These are phyloP conservation scores for Tephrocybe rancida DNA, from an alignment of 768 basidiomycete species.

Conservation along the genomic window DNA sequence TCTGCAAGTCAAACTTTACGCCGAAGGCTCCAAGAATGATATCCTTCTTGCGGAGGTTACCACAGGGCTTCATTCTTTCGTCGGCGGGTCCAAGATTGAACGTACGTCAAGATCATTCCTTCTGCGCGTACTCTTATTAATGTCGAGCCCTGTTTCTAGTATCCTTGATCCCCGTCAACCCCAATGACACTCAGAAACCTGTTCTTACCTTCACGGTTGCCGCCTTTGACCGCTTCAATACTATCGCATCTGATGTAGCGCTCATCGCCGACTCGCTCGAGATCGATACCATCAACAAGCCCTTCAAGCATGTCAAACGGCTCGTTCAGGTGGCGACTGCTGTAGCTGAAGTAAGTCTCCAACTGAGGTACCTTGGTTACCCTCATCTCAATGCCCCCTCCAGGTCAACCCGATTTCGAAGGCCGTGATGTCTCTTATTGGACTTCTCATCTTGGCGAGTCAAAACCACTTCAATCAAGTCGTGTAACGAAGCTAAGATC, in stretches of 20 bases:
- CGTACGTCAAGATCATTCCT: no score
- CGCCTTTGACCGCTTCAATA: neutral
- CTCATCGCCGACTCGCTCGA: neutral
- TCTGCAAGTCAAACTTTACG: no score
- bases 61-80: no score
- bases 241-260: neutral
- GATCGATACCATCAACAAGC: neutral
- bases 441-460: neutral
- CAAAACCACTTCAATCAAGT: neutral
- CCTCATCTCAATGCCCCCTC: neutral
- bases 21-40: no score
- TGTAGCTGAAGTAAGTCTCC: neutral
- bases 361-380: no score
- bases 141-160: no score
- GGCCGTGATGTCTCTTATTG: neutral
- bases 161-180: neutral
- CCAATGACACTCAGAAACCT: neutral
- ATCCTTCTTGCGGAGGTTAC: no score
- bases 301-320: neutral
- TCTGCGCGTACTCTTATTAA: no score
- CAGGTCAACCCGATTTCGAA: neutral
- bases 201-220: neutral
- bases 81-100: no score
- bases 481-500: no score
- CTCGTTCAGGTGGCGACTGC: neutral